Evolutionary conservation across 495 filamentous ascomycete genomes (phyloP), one percentile per base, ranked within the genome.

Genomic region (Glutinoglossum americanum): DNA sequence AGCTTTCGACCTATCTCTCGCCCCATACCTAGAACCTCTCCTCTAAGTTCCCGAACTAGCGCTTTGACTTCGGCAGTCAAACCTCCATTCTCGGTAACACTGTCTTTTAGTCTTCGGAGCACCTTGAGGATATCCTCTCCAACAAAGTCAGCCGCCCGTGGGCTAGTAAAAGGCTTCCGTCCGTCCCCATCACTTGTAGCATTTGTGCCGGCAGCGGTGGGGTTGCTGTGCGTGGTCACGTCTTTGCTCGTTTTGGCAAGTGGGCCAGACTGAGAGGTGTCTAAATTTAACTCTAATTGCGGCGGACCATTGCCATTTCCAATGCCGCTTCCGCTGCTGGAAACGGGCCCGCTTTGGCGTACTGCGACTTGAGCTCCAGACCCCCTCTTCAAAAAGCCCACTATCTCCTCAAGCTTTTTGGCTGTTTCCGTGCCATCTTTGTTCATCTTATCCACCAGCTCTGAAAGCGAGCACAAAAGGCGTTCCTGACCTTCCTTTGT

Each of bases 11-110:
- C 87, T 28, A 96, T 75, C 61, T 94, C 82, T 57, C 88, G 74
- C 5, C 88, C 87, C 90, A 96, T 94, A 3, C 86, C 88, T 1
- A 96, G 77, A 8, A 97, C 89, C 64, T 97, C 89, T 13, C 89
- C 86, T 19, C 89, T 82, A 39, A 98, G 73, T 62, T 96, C 89
- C 44, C 87, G 81, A 13, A 95, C 83, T 17, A 93, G 71, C 1
- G 84, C 81, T 68, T 96, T 98, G 39, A 95, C 85, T 67, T 94
- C 85, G 57, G 85, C 83, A 4, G 89, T 92, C 64, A 92, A 75
- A 15, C 87, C 82, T 61, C 89, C 89, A 54, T 83, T 76, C 71
- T 93, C 83, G 25, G 84, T 75, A 58, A 94, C 84, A 64, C 85
- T 89, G 62, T 86, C 87, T 66, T 89, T 94, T 59, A 98, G 82